These are phyloP conservation scores for Pontederia paniculata DNA, from an alignment of 176 grass and related monocot species.

Conservation along the genomic window DNA sequence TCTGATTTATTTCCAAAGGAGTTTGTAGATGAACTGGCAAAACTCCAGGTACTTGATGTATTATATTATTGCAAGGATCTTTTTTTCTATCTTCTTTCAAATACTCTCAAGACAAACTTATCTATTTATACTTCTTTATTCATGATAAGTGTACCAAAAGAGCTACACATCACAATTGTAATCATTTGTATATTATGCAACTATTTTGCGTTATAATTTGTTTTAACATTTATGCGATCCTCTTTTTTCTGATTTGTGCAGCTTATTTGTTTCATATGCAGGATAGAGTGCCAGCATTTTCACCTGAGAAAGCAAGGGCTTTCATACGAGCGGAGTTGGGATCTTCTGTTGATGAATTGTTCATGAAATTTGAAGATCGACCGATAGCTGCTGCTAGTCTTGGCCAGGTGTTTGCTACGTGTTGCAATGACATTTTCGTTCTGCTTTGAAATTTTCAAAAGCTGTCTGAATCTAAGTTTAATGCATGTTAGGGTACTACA, in stretches of 20 bases:
- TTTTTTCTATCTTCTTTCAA: not conserved
- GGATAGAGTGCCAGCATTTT: conserved; percentile 96
- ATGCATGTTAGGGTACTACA: too few species aligned
- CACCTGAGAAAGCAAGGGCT: conserved; percentile 68
- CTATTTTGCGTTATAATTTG: too few species aligned
- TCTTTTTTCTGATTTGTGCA: too few species aligned
- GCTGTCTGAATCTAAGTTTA: too few species aligned
- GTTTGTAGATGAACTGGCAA: conserved; percentile 91
- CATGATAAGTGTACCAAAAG: not conserved
- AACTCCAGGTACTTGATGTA: conserved; percentile 59
- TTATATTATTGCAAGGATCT: not conserved
- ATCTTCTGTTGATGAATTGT: conserved; percentile 61
- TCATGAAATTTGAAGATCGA: conserved; percentile 80
- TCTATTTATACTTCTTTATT: not conserved
- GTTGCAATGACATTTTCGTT: conserved; percentile 2
- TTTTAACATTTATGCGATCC: too few species aligned
- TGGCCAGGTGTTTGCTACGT: conserved; percentile 70
- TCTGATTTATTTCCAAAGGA: conserved; percentile 88
- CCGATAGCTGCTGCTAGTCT: conserved; percentile 97
- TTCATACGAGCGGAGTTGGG: conserved; percentile 83
- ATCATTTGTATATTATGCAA: too few species aligned
- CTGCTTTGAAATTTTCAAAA: not conserved
- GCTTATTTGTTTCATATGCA: conserved; percentile 26
- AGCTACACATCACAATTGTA: too few species aligned
- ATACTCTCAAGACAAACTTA: not conserved